These are phyloP conservation scores for Trichoderma polysporum DNA, from an alignment of 2,329 filamentous ascomycete species.

Conservation along the genomic window DNA sequence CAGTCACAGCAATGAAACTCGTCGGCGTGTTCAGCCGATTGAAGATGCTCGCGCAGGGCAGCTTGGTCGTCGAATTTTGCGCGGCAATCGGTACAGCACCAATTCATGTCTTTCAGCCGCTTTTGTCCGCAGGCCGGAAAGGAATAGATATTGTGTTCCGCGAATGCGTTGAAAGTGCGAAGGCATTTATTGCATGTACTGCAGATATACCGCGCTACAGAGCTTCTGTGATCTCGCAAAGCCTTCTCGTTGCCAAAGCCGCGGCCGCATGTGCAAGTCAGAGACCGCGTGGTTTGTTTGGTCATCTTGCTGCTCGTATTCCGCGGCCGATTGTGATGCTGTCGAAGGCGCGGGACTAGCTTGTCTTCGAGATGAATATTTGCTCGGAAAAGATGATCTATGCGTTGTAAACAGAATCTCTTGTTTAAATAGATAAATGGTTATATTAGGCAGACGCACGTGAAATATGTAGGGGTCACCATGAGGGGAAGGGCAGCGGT, in stretches of 20 bases:
- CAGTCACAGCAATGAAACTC: conserved; percentile 21
- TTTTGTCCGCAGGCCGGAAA: neutral
- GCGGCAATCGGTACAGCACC: neutral
- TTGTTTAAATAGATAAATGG: neutral
- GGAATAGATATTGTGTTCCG: neutral
- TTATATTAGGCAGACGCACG: neutral
- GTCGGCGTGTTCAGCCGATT: neutral
- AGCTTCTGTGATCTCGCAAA: neutral
- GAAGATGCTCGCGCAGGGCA: neutral
- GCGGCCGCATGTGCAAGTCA: neutral
- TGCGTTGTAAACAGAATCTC: no score
- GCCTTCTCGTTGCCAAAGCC: neutral
- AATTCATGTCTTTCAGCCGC: neutral
- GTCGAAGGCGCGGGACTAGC: neutral
- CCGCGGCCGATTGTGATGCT: neutral
- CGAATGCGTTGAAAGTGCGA: neutral
- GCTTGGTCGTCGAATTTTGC: neutral
- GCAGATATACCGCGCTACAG: neutral
- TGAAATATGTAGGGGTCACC: neutral
- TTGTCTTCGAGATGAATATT: neutral
- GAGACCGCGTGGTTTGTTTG: neutral
- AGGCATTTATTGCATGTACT: neutral
- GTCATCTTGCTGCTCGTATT: neutral
- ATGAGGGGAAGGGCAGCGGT: neutral
- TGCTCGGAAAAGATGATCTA: neutral